Percentiles rank a stretch among this genome's conserved stretches.
Conservation (phyloP, 768 basidiomycete genomes). For the Daedaleopsis sinensis region DNA sequence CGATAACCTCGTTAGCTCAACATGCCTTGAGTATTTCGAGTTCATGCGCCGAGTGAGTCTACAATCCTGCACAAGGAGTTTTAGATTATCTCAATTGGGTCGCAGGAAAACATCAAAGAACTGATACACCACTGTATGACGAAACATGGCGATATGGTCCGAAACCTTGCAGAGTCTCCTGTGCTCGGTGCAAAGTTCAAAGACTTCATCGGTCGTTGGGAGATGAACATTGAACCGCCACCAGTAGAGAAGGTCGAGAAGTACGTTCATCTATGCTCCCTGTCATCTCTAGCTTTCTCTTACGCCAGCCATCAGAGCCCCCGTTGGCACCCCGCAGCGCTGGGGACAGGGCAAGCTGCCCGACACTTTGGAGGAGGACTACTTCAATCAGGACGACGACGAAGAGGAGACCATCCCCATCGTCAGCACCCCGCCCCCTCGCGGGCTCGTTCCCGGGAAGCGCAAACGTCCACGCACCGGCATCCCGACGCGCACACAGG, state of each 20-base stretch:
- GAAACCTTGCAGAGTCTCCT: conserved; percentile 59
- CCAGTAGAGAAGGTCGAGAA: conserved; percentile 54
- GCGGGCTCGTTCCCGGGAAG: conserved; percentile 44
- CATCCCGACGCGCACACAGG: conserved; percentile 20
- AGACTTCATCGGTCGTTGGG: conserved; percentile 78
- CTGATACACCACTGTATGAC: conserved; percentile 85
- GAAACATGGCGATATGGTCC: conserved; percentile 66
- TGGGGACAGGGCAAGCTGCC: conserved; percentile 47
- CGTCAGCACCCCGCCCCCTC: conserved; percentile 33
- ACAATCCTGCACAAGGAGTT: too few relatives aligned
- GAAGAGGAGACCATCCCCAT: conserved; percentile 49
- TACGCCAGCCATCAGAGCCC: conserved; percentile 10
- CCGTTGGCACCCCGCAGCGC: conserved; percentile 24
- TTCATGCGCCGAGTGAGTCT: conserved; percentile 74
- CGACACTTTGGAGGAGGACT: conserved; percentile 87
- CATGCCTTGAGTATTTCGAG: conserved; percentile 96
- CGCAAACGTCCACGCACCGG: conserved; percentile 49
- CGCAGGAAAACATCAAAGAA: conserved; percentile 85
- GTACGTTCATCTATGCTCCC: conserved; percentile 39
- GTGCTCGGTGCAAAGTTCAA: conserved; percentile 71
- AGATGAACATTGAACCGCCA: conserved; percentile 87
- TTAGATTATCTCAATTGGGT: not conserved
- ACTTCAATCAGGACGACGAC: conserved; percentile 90
- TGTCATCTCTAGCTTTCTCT: not conserved
- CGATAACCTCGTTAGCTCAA: conserved; percentile 92